phyloP scores from a whole-genome alignment of 768 basidiomycete genomes.

The Pleurotus ostreatus region DNA sequence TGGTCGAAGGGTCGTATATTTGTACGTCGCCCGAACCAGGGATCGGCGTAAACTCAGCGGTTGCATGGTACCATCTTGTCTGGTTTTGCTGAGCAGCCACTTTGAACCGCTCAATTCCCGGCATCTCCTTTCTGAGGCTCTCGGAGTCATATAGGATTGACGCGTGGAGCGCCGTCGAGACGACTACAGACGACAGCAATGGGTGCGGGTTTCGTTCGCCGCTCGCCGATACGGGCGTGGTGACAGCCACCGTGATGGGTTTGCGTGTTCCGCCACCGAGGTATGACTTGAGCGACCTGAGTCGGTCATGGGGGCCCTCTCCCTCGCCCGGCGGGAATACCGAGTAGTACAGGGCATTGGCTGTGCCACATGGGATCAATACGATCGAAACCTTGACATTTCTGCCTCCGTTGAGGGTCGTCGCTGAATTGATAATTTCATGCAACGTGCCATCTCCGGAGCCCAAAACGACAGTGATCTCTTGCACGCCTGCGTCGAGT shows the following conservation, averaged over 20 bases:
- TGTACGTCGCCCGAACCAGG: slow-evolving; percentile 37
- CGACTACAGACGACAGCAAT: slow-evolving; percentile 71
- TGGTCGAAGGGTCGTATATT: slow-evolving; percentile 53
- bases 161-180: slow-evolving; percentile 84
- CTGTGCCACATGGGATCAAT: slow-evolving; percentile 79
- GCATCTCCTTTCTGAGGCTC: slow-evolving; percentile 58
- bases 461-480: slow-evolving; percentile 51
- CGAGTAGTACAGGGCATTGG: slow-evolving; percentile 85
- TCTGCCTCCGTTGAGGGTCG: slow-evolving; percentile 19
- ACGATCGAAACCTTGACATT: slow-evolving; percentile 36
- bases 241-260: slow-evolving; percentile 53
- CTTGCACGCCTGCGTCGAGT: slow-evolving; percentile 15
- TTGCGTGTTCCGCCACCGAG: slow-evolving; percentile 30
- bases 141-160: slow-evolving; percentile 83
- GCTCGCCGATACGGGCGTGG: slow-evolving; percentile 35
- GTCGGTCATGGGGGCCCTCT: slow-evolving; percentile 32
- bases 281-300: slow-evolving; percentile 55
- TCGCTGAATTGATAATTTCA: slow-evolving; percentile 72
- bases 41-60: slow-evolving; percentile 51
- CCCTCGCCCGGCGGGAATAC: slow-evolving; percentile 53
- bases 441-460: slow-evolving; percentile 94
- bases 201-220: slow-evolving; percentile 17
- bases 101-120: slow-evolving; percentile 84
- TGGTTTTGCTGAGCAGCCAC: slow-evolving; percentile 77
- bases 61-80: slow-evolving; percentile 63